Base-by-base conservation (phyloP, 495 filamentous ascomycete species). In the Neurospora intermedia region DNA sequence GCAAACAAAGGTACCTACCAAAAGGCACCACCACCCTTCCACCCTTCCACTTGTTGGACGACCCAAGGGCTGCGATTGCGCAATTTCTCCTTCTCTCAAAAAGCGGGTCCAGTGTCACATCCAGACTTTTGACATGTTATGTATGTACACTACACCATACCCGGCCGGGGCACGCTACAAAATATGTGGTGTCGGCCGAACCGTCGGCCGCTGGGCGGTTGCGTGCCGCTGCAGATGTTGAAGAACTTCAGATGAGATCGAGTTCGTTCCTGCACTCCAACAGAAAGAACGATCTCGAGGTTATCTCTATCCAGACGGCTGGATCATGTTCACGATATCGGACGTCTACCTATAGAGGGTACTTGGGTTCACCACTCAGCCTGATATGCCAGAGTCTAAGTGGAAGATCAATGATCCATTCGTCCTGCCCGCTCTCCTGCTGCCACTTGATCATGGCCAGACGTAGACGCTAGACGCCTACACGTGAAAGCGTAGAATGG, bases 61-160 rank as follows among this genome's bases (percentile, higher is more conserved):
- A 62, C 54, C 13, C 35, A 27, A 35, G 74, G 78, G 77, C 73
- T 74, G 76, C 74, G 70, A 81, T 81, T 74, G 78, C 78, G 79
- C 79, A 81, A 81, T 81, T 75, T 76, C 70, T 72, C 72, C 43
- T 66, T 66, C 27, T 35, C 72, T 38, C 45, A 69, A 70, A 72
- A 69, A 38, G 70, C 72, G 74, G 74, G 74, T 66, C 73, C 74
- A 40, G 74, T 31, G 54, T 62, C 31, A 27, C 54, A 66, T 66
- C 54, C 54, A 66, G 54, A 66, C 54, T 66, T 66, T 7, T 66
- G 2, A 31, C 54, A 66, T 4, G 35, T 38, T 38, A 66, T 46
- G 78, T 38, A 66, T 46, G 78, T 78, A 76, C 59, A 8, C 6
- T 39, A 39, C 39, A 8, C 11, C 69, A 73, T 80, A 80, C 79